Percentiles rank a stretch among this genome's conserved stretches.
phyloP scores from a whole-genome alignment of 371 early-diverging fungal genomes.

The Mucor lusitanicus region DNA sequence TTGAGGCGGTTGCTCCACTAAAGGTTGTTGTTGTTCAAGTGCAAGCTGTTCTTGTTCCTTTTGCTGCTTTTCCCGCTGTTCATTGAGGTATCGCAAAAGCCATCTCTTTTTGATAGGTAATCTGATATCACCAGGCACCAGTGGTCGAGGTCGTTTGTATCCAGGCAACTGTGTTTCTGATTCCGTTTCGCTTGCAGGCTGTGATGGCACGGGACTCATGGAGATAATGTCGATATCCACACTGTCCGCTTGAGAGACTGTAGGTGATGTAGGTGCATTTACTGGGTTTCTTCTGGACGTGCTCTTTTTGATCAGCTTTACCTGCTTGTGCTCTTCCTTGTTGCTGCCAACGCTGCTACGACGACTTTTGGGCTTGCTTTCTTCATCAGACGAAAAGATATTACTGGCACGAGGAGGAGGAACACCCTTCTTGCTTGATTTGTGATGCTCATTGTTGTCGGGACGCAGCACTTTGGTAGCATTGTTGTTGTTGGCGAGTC shows the following conservation, averaged over 20 bases:
- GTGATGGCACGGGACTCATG: constrained; percentile 4
- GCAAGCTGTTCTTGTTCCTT: neutral
- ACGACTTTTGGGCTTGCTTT: neutral
- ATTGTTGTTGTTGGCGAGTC: neutral
- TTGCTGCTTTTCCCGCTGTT: constrained; percentile 4
- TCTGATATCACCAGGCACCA: neutral
- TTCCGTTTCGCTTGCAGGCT: neutral
- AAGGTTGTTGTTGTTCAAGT: neutral
- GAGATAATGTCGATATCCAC: constrained; percentile 27
- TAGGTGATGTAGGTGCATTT: constrained; percentile 9
- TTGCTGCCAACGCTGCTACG: neutral
- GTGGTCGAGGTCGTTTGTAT: constrained; percentile 1
- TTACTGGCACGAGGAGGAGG: neutral
- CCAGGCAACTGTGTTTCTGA: neutral
- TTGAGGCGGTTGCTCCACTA: neutral
- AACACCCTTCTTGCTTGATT: neutral
- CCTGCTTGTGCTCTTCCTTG: neutral
- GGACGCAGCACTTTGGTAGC: neutral
- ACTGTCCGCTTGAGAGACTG: constrained; percentile 24
- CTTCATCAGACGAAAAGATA: constrained; percentile 21
- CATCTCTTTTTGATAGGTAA: constrained; percentile 23
- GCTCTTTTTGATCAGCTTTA: neutral
- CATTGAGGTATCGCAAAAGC: constrained; percentile 4
- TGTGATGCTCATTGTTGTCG: neutral
- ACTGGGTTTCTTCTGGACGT: neutral